Evolutionary conservation across 768 basidiomycete genomes (phyloP).

Genomic region (Clavaria fumosa): DNA sequence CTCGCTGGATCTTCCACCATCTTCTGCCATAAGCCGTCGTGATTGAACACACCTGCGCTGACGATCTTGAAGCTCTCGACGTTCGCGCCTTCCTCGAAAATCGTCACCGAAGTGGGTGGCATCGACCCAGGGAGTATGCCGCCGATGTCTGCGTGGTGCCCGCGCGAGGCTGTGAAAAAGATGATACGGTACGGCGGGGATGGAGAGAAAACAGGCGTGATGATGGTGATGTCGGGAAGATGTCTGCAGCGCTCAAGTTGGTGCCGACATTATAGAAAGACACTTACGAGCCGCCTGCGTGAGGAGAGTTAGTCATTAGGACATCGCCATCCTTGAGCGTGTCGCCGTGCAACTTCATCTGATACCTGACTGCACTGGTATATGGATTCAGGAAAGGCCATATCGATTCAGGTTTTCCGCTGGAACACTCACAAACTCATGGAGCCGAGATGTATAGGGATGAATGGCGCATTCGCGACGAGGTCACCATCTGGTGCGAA

Average conservation of each 20-base stretch:
- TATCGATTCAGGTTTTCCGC: conserved; percentile 1
- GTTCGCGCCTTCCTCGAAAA: conserved; percentile 90
- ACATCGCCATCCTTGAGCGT: conserved; percentile 81
- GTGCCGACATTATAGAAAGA: conserved; percentile 1
- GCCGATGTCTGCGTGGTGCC: conserved; percentile 90
- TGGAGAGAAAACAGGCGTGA: conserved; percentile 76
- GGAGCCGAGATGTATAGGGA: conserved; percentile 73
- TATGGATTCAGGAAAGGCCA: too few relatives aligned
- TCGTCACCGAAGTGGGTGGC: conserved; percentile 84
- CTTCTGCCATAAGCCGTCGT: conserved; percentile 53
- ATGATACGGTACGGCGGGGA: conserved; percentile 51
- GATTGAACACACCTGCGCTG: conserved; percentile 63
- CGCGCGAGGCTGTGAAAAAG: conserved; percentile 87
- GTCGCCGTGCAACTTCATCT: conserved; percentile 63
- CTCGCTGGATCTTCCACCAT: conserved; percentile 71
- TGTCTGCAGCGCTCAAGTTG: conserved; percentile 21
- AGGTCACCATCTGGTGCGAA: conserved; percentile 92
- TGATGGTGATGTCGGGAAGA: conserved; percentile 82
- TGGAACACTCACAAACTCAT: conserved; percentile 68
- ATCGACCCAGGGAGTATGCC: conserved; percentile 89
- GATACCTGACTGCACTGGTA: conserved; percentile 69
- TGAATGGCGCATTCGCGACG: conserved; percentile 89
- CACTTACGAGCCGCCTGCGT: conserved; percentile 75
- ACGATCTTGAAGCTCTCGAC: conserved; percentile 90
- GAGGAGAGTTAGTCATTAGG: conserved; percentile 82